Conservation (phyloP, 306 rosid genomes). For the apple (Malus domestica) region DNA sequence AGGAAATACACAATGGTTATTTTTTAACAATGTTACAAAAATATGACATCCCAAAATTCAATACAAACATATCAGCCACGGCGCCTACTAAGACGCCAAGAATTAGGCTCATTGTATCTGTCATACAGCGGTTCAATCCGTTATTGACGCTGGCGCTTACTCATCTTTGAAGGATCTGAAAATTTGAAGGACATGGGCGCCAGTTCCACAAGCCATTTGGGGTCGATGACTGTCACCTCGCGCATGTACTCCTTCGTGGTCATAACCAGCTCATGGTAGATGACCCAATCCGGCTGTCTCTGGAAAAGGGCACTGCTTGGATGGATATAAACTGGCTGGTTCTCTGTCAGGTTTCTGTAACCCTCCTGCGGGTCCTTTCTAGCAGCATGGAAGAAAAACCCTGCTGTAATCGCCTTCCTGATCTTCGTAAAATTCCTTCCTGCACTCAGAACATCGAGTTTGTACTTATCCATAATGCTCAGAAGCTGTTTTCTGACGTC, state of each 20-base stretch:
- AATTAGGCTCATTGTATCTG: conserved; percentile 80
- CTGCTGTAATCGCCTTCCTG: conserved; percentile 81
- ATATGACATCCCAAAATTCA: no score
- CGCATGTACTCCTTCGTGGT: conserved; percentile 79
- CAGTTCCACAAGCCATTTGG: conserved; percentile 83
- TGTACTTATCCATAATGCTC: conserved; percentile 77
- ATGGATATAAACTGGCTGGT: conserved; percentile 81
- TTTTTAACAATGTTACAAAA: no score
- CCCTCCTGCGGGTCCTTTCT: conserved; percentile 88
- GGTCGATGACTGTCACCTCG: conserved; percentile 70
- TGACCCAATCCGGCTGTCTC: conserved; percentile 82
- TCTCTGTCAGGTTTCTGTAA: conserved; percentile 72
- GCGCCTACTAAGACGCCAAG: conserved; percentile 61
- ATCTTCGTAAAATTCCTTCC: conserved; percentile 73
- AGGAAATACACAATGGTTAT: conserved; percentile 57
- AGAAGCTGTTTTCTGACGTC: conserved; percentile 38
- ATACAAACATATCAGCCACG: no score
- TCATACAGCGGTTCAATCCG: conserved; percentile 81
- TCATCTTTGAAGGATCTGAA: conserved; percentile 77
- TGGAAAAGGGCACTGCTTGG: conserved; percentile 74
- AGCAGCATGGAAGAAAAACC: conserved; percentile 75
- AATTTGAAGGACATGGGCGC: conserved; percentile 80
- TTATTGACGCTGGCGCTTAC: conserved; percentile 79
- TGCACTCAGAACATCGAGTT: conserved; percentile 67
- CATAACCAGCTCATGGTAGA: conserved; percentile 85